Conservation (phyloP, 106 monocot genomes). For the Platanthera zijinensis region DNA sequence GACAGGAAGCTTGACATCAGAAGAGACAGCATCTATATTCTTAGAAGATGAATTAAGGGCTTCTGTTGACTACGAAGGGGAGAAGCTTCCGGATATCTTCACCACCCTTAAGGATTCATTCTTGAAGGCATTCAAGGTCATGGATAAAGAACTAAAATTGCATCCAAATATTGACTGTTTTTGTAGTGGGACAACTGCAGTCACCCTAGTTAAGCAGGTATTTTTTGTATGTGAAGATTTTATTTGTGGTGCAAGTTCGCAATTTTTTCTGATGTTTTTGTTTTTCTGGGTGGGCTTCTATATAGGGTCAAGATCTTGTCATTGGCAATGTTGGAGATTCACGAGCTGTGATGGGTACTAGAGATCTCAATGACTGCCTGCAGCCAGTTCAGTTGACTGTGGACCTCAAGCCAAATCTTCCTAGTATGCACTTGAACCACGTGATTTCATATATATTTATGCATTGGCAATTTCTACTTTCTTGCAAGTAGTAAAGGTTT, state of each 20-base stretch:
- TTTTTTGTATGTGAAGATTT: not conserved
- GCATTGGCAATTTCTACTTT: not conserved
- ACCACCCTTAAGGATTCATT: conserved; percentile 32
- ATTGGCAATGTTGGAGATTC: conserved; percentile 31
- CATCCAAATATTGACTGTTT: conserved; percentile 52
- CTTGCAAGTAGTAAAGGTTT: not conserved
- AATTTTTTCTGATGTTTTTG: not conserved
- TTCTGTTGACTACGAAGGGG: conserved; percentile 17
- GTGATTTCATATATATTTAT: not conserved
- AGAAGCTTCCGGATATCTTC: conserved; percentile 20
- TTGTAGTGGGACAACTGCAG: conserved; percentile 78
- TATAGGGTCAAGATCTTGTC: conserved; percentile 23
- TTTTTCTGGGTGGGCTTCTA: not conserved
- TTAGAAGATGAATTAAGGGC: conserved; percentile 10
- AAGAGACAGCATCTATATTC: conserved; percentile 17
- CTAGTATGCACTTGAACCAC: conserved; percentile 11
- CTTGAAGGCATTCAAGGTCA: conserved; percentile 45
- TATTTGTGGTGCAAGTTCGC: not conserved
- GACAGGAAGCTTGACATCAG: conserved; percentile 11
- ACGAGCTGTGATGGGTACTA: conserved; percentile 24
- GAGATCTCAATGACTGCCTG: conserved; percentile 18
- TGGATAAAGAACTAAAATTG: conserved; percentile 57
- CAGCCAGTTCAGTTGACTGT: conserved; percentile 25
- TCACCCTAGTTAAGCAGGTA: conserved; percentile 70
- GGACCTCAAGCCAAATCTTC: conserved; percentile 30